Evolutionary conservation across 805 yeast genomes (phyloP), one percentile per base, ranked within the genome.

Genomic region (Jamesozyma rosinii): DNA sequence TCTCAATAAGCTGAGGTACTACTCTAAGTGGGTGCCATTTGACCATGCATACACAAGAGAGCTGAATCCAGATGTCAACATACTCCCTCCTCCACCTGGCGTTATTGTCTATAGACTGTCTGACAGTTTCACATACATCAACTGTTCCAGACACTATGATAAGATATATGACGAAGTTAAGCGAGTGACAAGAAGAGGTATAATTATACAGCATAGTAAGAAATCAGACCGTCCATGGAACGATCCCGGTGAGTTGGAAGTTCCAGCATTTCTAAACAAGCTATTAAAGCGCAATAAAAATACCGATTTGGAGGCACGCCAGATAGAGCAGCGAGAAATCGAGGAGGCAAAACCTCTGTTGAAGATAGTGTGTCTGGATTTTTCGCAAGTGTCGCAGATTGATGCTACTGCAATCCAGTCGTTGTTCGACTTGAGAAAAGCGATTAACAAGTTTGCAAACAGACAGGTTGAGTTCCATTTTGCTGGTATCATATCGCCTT

Each of bases 401-500:
- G 97, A 89, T 61, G 72, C 85, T 8, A 84, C 96, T 0, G 81
- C 89, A 14, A 68, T 87, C 30, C 95, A 86, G 64, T 71, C 81
- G 2, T 68, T 89, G 44, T 77, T 80, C 40, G 97, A 89, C 59
- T 68, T 85, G 53, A 73, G 83, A 50, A 81, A 79, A 52, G 79
- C 87, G 14, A 63, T 87, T 38, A 78, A 79, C 63, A 72, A 68
- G 44, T 85, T 83, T 55, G 82, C 92, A 15, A 89, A 85, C 58
- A 70, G 82, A 45, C 87, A 83, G 51, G 89, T 87, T 45, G 96
- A 89, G 64, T 80, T 81, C 66, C 97, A 89, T 64, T 88, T 89
- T 61, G 76, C 84, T 10, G 95, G 95, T 21, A 77, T 89, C 27
- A 66, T 83, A 37, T 79, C 83, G 44, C 89, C 90, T 9, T 89